Base-by-base conservation (phyloP, 345 rosid genomes). In the Gossypium raimondii region DNA sequence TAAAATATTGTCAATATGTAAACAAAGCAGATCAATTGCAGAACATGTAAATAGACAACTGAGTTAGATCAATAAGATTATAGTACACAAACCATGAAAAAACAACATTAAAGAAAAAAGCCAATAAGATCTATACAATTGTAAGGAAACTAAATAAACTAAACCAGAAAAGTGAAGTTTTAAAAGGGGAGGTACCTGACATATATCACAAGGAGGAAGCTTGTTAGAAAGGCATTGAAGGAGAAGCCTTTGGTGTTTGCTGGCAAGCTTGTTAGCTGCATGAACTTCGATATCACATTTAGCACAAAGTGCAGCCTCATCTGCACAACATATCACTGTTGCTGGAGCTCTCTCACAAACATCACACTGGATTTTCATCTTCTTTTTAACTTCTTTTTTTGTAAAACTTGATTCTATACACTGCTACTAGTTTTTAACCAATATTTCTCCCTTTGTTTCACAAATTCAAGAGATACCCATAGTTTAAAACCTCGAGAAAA, bases 281-380 rank as follows among this genome's bases (percentile, higher is more conserved):
- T 94, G 98, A 11, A 94, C 91, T 83, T 92, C 97, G 9, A 92
- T 50, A 75, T 94, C 97, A 14, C 98, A 94, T 76, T 81, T 83
- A 4, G 89, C 81, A 16, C 98, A 94, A 18, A 94, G 84, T n/a
- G 98, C 98, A 0, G 97, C 98, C 82, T 94, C 98, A 27, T 94
- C 98, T 14, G 97, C 98, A 20, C 98, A 94, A 72, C 98, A 94
- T n/a, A 94, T 94, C 79, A 94, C 87, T 6, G 97, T 88, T 2
- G 98, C 98, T 7, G 92, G 93, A 76, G 97, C 97, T 80, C 73
- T 92, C 87, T 94, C 98, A 82, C 98, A 94, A 16, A 91, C 97
- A 82, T 94, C 98, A 83, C 98, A 94, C 85, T 94, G 98, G 65
- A 94, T 89, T 86, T 92, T 94, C 98, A 94, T 94, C 78, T 73